Conservation (phyloP, 2,329 filamentous ascomycete genomes). For the Ophidiomyces ophidiicola region DNA sequence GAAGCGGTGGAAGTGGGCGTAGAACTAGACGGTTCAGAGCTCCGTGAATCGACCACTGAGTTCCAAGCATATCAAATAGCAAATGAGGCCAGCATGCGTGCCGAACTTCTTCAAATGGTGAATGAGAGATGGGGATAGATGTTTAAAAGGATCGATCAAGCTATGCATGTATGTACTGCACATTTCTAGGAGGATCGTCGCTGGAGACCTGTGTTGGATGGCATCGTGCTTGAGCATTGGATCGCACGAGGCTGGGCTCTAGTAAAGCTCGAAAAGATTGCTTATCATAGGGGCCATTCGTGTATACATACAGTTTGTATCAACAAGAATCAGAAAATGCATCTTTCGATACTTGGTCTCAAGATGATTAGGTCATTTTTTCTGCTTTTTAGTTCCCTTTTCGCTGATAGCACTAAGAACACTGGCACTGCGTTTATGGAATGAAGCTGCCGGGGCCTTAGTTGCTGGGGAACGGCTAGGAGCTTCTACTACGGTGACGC, state of each 20-base stretch:
- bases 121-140: slow-evolving; percentile 7
- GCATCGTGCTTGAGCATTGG: not conserved
- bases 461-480: not conserved
- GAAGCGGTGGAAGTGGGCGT: not conserved
- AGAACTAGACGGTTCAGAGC: slow-evolving; percentile 6
- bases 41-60: slow-evolving; percentile 11
- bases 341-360: not conserved
- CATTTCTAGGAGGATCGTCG: too few relatives aligned
- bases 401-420: slow-evolving; percentile 61
- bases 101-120: slow-evolving; percentile 12
- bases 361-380: slow-evolving; percentile 22
- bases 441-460: slow-evolving; percentile 11
- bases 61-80: slow-evolving; percentile 12
- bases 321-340: not conserved
- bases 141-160: not conserved
- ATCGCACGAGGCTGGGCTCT: not conserved
- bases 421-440: slow-evolving; percentile 70
- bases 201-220: too few relatives aligned
- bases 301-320: slow-evolving; percentile 11
- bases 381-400: slow-evolving; percentile 41
- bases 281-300: slow-evolving; percentile 5
- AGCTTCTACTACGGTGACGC: not conserved
- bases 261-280: not conserved
- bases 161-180: not conserved
- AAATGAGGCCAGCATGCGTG: slow-evolving; percentile 8